Base-by-base conservation (phyloP, 2,329 filamentous ascomycete species). In the Teratosphaeria nubilosa region DNA sequence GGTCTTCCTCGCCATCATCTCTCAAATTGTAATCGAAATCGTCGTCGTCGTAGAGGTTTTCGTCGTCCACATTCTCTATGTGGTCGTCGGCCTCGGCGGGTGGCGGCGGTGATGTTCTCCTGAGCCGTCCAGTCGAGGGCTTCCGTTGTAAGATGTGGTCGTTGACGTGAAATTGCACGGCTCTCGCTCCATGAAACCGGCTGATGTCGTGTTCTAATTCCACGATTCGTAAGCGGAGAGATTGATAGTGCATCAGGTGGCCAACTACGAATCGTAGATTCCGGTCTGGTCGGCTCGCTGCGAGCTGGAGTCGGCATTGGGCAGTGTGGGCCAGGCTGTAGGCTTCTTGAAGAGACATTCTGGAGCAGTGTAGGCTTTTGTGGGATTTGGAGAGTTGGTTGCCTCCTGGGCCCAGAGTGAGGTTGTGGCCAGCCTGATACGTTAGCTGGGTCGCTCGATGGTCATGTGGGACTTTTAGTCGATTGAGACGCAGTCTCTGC, bases 221-320 rank as follows among this genome's bases (percentile, higher is more conserved):
- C 45, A 71, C 67, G n/a, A 72, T 70, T 25, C 68, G 67, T 1
- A 72, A 61, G 22, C 68, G 67, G 3, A 72, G 59, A 7, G 64
- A 63, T 57, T 72, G 69, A 57, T 72, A 70, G 61, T 68, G 66
- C 65, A 70, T 68, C 10, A 72, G 64, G 54, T 72, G 70, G 54
- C 70, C 70, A 53, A 72, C 68, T 22, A 72, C 64, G 54, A 69
- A 71, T 37, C 70, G 65, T n/a, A 70, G 60, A 56, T 70, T 66
- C 51, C 70, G 67, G 53, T 72, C 68, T 5, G 68, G 69, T 20
- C 67, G 64, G 56, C 59, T 64, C 30, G 68, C 69, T 58, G 66
- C 69, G 27, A 71, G 60, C 32, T 71, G 59, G 24, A 72, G 68
- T 45, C 70, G 65, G 58, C 69, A 72, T 60, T 71, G 65, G 31